These are phyloP conservation scores for Podaxis mareebaensis DNA, from an alignment of 768 basidiomycete genomes.

Conservation along the genomic window DNA sequence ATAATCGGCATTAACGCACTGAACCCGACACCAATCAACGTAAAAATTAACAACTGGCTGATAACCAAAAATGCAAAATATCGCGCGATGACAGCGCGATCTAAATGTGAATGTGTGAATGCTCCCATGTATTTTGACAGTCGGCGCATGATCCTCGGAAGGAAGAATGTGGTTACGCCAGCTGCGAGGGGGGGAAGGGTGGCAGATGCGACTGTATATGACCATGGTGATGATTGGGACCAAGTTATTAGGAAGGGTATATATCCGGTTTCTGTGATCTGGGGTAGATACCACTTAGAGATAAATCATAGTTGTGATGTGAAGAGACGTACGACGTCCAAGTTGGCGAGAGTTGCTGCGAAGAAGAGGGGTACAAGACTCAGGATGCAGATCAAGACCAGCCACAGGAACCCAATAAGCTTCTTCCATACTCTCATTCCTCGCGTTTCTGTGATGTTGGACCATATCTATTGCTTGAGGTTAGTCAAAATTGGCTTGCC, in stretches of 20 bases:
- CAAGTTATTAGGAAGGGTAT: constrained; percentile 66
- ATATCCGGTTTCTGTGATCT: constrained; percentile 51
- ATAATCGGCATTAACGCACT: constrained; percentile 43
- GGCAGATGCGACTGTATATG: constrained; percentile 79
- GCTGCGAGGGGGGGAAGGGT: constrained; percentile 80
- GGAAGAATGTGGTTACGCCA: constrained; percentile 69
- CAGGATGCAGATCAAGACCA: constrained; percentile 71
- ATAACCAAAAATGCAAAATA: constrained; percentile 87
- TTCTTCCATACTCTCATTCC: constrained; percentile 50
- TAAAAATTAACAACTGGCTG: constrained; percentile 84
- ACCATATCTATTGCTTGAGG: constrained; percentile 58
- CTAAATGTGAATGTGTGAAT: constrained; percentile 61
- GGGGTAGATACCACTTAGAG: not conserved
- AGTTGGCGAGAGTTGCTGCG: constrained; percentile 81
- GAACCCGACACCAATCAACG: constrained; percentile 73
- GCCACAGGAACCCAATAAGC: constrained; percentile 61
- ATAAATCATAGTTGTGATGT: not conserved
- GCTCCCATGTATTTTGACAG: constrained; percentile 60
- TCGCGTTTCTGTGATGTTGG: constrained; percentile 61
- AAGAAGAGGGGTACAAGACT: constrained; percentile 82
- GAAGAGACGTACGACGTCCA: constrained; percentile 53
- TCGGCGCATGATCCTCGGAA: constrained; percentile 79
- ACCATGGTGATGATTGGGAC: constrained; percentile 52
- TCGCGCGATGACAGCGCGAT: constrained; percentile 76
- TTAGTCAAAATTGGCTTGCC: not conserved